Base-by-base conservation (phyloP, 805 yeast genomes). In the Pichia heedii region DNA sequence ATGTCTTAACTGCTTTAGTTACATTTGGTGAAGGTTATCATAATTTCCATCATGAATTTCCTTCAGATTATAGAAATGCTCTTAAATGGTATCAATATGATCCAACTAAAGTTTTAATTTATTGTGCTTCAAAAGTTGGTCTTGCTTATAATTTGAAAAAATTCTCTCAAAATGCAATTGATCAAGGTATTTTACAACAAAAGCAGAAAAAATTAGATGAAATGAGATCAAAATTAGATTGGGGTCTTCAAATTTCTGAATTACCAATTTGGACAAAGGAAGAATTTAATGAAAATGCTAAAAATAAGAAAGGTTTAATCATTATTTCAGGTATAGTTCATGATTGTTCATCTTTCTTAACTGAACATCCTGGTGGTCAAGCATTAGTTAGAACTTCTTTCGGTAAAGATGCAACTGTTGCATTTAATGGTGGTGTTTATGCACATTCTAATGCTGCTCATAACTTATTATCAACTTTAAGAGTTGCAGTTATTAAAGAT, bases 21-120 rank as follows among this genome's bases (percentile, higher is more conserved):
- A 84, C 94, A 0, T 83, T 84, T 57, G 94, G 94, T 64, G 94
- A 84, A 67, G 94, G 94, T 50, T 83, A 84, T 71, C 93, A 84
- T 59, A 84, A 84, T 67, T 84, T 84, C 78, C 94, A 84, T 64
- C 94, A 84, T 62, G 94, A 84, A 69, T 84, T 84, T 74, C 93
- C 94, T 55, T 75, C 85, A 18, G 94, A 84, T 67, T 84, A 84
- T 74, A 77, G 94, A 74, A 84, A 84, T 60, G 93, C 93, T 32
- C 72, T 84, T 59, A 81, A 77, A 60, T 84, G 93, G 93, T 84
- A 79, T 70, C 90, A 84, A 71, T 84, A 78, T 59, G 94, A 84
- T 61, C 94, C 94, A 52, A 83, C 93, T 40, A 84, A 84, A 66
- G 56, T 76, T 39, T 54, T 73, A 42, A 82, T 84, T 53, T 83